Percentiles rank a stretch among this genome's conserved stretches.
phyloP scores from a whole-genome alignment of 2,329 filamentous ascomycete species.

The Apiospora aurea region DNA sequence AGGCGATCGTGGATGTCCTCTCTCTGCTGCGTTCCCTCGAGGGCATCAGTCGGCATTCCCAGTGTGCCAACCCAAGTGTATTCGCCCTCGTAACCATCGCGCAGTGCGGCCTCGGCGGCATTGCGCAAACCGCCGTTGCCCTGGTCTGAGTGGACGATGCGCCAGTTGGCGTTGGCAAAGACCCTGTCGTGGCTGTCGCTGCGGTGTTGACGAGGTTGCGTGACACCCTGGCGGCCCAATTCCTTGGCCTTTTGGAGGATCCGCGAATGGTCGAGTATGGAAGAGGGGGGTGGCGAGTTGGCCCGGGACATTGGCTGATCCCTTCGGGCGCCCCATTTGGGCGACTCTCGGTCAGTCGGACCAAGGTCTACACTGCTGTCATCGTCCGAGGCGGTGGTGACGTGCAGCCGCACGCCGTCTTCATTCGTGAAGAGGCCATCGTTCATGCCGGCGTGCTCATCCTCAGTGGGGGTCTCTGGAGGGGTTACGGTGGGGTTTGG shows the following conservation, averaged over 20 bases:
- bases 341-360: constrained; percentile 76
- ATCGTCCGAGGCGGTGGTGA: constrained; percentile 45
- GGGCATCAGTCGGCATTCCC: constrained; percentile 90
- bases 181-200: constrained; percentile 72
- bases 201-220: constrained; percentile 60
- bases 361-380: constrained; percentile 46
- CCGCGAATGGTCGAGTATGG: constrained; percentile 73
- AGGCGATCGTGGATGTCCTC: constrained; percentile 84
- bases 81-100: constrained; percentile 73
- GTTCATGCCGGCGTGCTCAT: constrained; percentile 43
- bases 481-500: constrained; percentile 57
- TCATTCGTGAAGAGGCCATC: constrained; percentile 62
- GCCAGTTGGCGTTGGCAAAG: constrained; percentile 83
- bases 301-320: constrained; percentile 83
- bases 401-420: constrained; percentile 64
- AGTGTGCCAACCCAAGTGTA: constrained; percentile 92
- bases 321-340: constrained; percentile 76
- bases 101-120: constrained; percentile 79
- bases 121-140: constrained; percentile 93
- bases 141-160: constrained; percentile 83
- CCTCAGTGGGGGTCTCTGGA: constrained; percentile 62
- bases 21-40: constrained; percentile 76
- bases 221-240: constrained; percentile 63
- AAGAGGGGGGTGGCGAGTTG: constrained; percentile 75
- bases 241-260: constrained; percentile 64